These are phyloP conservation scores for Ampelocalamus luodianensis DNA, from an alignment of 176 grass and related monocot genomes.

Conservation along the genomic window DNA sequence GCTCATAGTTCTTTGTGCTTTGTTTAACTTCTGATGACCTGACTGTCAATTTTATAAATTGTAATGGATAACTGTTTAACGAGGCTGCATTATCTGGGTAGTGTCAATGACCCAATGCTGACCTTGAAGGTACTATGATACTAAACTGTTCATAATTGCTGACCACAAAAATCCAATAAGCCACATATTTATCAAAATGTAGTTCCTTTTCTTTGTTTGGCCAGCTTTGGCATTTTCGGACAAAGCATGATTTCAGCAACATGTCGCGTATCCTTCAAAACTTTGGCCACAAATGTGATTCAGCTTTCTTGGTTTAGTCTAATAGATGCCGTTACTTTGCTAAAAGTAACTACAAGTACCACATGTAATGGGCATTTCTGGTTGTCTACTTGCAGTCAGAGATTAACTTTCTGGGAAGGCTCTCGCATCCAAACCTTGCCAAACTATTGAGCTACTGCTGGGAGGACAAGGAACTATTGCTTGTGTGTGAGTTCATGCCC, in stretches of 20 bases:
- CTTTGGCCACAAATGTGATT: background rate
- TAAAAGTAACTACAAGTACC: background rate
- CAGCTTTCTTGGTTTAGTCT: background rate
- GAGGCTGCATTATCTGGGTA: background rate
- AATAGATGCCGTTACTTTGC: background rate
- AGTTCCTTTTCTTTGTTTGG: slow-evolving; percentile 20
- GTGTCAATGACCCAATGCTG: slow-evolving; percentile 19
- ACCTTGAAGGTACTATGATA: slow-evolving; percentile 26
- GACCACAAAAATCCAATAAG: slow-evolving; percentile 13
- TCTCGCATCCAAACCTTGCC: slow-evolving; percentile 83
- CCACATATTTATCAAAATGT: slow-evolving; percentile 53
- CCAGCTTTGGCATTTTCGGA: slow-evolving; percentile 8
- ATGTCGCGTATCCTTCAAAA: background rate
- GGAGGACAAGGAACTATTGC: slow-evolving; percentile 77
- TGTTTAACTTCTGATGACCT: slow-evolving; percentile 31
- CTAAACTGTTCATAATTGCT: slow-evolving; percentile 32
- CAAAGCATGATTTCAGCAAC: background rate
- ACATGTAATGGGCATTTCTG: slow-evolving; percentile 38
- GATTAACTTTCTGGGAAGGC: slow-evolving; percentile 83
- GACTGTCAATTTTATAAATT: slow-evolving; percentile 15
- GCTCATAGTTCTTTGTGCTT: slow-evolving; percentile 6
- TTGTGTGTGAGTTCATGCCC: slow-evolving; percentile 84
- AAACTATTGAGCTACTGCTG: slow-evolving; percentile 78
- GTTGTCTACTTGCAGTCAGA: slow-evolving; percentile 67
- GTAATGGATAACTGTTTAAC: slow-evolving; percentile 20